These are phyloP conservation scores for Ganoderma meredithae DNA, from an alignment of 1,284 basidiomycete species.

Conservation along the genomic window DNA sequence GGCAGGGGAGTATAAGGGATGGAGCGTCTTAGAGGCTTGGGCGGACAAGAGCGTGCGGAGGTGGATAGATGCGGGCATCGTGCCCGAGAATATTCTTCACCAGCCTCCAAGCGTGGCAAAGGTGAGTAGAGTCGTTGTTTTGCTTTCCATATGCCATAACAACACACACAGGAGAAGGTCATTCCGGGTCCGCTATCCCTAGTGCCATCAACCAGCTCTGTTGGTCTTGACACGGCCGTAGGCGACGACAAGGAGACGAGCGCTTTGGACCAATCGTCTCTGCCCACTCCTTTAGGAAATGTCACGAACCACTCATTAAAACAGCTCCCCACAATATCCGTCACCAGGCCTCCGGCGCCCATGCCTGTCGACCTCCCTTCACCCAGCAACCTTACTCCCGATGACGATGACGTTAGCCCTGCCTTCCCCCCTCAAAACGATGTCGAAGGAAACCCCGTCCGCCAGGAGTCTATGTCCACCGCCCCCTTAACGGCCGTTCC, in stretches of 20 bases:
- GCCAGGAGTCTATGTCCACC: constrained; percentile 16
- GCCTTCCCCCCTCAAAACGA: constrained; percentile 50
- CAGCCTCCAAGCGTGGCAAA: constrained; percentile 55
- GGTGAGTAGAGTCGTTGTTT: constrained; percentile 44
- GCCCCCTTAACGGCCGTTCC: constrained; percentile 28
- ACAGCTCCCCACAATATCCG: constrained; percentile 60
- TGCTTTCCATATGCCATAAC: constrained; percentile 7
- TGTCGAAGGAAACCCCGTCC: constrained; percentile 26
- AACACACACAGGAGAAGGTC: constrained; percentile 34
- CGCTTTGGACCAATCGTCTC: constrained; percentile 30
- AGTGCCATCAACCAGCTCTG: constrained; percentile 32
- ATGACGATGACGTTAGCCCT: constrained; percentile 49
- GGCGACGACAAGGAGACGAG: constrained; percentile 33
- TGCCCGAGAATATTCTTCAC: constrained; percentile 50
- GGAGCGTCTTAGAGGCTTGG: constrained; percentile 91
- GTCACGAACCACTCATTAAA: constrained; percentile 35
- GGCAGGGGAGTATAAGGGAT: constrained; percentile 86
- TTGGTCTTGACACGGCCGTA: constrained; percentile 40
- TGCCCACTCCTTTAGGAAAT: constrained; percentile 36
- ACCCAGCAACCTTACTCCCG: constrained; percentile 56
- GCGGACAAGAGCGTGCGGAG: constrained; percentile 85
- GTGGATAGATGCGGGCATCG: constrained; percentile 83
- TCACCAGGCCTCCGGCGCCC: constrained; percentile 75
- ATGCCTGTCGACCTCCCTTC: constrained; percentile 71
- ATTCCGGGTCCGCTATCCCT: constrained; percentile 36